Evolutionary conservation across 2,329 filamentous ascomycete genomes (phyloP).

Genomic region (Thelonectria rubi): DNA sequence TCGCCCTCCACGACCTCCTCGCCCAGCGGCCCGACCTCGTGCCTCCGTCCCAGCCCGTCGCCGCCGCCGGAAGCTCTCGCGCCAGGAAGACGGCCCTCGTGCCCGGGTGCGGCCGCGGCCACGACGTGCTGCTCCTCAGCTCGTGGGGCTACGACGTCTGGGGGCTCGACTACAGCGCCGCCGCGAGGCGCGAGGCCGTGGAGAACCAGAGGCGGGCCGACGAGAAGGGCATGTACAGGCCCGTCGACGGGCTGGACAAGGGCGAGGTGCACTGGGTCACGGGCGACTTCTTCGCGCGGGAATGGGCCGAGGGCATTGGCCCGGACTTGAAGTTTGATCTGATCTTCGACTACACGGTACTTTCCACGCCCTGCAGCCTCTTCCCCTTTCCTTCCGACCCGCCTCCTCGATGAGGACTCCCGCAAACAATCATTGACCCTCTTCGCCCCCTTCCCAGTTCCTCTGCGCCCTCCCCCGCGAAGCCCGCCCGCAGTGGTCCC

Average conservation of each 20-base stretch:
- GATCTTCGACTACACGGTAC: conserved; percentile 71
- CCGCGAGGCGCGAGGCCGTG: conserved; percentile 56
- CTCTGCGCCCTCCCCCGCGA: conserved; percentile 68
- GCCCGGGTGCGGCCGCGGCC: conserved; percentile 82
- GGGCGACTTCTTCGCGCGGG: conserved; percentile 74
- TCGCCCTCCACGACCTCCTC: conserved; percentile 64
- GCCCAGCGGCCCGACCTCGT: conserved; percentile 56
- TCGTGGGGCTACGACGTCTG: conserved; percentile 80
- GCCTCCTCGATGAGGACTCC: too few relatives aligned
- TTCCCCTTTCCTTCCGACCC: conserved; percentile 9
- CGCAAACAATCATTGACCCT: conserved; percentile 29
- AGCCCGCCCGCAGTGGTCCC: conserved; percentile 62
- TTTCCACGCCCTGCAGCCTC: conserved; percentile 14
- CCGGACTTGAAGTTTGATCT: conserved; percentile 68
- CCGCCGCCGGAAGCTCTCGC: conserved; percentile 38
- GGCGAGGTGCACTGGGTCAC: conserved; percentile 65
- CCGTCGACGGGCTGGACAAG: conserved; percentile 49
- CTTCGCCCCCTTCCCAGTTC: conserved; percentile 64
- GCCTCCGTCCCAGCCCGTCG: conserved; percentile 46
- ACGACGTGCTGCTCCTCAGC: conserved; percentile 80
- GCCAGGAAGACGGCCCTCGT: conserved; percentile 67
- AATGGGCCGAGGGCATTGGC: conserved; percentile 59
- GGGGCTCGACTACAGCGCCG: conserved; percentile 73
- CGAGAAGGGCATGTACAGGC: conserved; percentile 55
- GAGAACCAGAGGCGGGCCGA: conserved; percentile 53